Conservation (phyloP, 495 filamentous ascomycete species). For the Penicillium antarcticum region DNA sequence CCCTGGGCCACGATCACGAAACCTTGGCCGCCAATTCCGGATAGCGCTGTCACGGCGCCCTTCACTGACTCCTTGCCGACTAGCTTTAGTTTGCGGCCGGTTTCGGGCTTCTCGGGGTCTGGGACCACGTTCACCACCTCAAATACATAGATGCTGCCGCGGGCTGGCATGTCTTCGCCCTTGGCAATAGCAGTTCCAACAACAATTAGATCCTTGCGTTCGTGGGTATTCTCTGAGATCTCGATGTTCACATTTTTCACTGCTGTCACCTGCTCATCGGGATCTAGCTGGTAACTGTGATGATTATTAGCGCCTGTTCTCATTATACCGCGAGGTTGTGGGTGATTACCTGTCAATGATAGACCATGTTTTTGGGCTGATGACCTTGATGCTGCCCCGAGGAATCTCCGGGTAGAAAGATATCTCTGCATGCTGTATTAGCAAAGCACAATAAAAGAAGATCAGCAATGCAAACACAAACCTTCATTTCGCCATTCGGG, state of each 20-base stretch:
- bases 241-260: constrained; percentile 83
- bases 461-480: constrained; percentile 3
- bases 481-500: constrained; percentile 76
- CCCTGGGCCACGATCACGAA: constrained; percentile 90
- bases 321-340: neutral
- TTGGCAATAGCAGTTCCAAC: constrained; percentile 80
- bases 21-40: constrained; percentile 85
- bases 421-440: constrained; percentile 34
- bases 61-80: constrained; percentile 86
- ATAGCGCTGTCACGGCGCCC: constrained; percentile 87
- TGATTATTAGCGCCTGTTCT: neutral
- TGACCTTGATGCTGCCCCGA: constrained; percentile 66
- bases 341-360: constrained; percentile 64
- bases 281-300: constrained; percentile 52
- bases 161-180: constrained; percentile 83
- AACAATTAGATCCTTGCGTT: constrained; percentile 73
- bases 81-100: constrained; percentile 77
- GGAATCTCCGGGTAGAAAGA: constrained; percentile 65
- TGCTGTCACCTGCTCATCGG: constrained; percentile 72
- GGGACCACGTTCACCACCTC: constrained; percentile 89
- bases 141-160: constrained; percentile 87
- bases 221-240: constrained; percentile 83
- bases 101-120: constrained; percentile 80
- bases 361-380: constrained; percentile 71
- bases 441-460: neutral